phyloP scores from a whole-genome alignment of 306 rosid genomes.

The Canavalia ensiformis region DNA sequence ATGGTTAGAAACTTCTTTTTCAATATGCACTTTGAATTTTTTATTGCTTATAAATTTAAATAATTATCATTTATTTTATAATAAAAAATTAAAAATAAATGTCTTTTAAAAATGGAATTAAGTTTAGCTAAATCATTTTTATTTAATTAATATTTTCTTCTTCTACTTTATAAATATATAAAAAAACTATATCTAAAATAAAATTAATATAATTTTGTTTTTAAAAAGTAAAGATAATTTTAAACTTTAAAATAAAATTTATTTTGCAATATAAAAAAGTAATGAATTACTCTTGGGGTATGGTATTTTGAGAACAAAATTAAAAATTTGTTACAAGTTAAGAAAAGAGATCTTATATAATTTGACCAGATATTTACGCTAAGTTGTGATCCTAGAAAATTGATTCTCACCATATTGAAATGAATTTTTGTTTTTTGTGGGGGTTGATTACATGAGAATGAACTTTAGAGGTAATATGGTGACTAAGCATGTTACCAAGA shows the following conservation, averaged over 20 bases:
- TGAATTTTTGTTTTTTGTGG: background rate
- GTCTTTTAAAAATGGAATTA: no score
- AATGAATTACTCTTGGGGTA: background rate
- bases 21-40: no score
- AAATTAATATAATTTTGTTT: no score
- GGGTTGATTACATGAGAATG: no score
- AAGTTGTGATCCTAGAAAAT: background rate
- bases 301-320: background rate
- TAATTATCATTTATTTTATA: no score
- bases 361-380: background rate
- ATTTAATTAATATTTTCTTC: no score
- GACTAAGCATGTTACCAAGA: background rate
- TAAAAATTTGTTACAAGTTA: background rate
- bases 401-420: background rate
- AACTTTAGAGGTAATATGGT: background rate
- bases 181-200: no score
- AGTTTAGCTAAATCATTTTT: no score
- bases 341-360: background rate
- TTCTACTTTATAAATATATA: no score
- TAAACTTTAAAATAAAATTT: background rate
- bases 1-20: no score
- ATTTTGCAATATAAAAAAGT: background rate
- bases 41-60: no score
- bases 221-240: background rate
- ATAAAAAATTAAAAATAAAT: no score